A percentile compares a stretch with the other conserved stretches of the same genome.
Conservation (phyloP, 345 rosid species). For the Syzygium aqueum region DNA sequence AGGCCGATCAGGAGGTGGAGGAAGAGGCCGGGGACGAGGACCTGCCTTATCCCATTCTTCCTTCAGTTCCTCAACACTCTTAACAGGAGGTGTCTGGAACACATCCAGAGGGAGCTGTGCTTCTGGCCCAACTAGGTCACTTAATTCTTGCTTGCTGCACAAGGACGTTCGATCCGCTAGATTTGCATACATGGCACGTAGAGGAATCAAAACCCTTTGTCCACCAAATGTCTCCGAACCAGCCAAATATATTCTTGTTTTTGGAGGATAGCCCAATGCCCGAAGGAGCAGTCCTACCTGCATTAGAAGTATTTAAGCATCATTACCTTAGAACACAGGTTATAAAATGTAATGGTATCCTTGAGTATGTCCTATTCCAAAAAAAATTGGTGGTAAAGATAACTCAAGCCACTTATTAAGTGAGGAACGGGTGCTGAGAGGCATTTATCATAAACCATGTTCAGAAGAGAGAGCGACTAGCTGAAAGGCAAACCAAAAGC, state of each 20-base stretch:
- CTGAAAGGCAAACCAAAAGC: background rate
- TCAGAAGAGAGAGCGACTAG: background rate
- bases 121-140: conserved; percentile 81
- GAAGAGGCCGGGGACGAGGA: conserved; percentile 97
- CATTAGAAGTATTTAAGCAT: conserved; percentile 9
- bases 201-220: conserved; percentile 81
- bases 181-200: conserved; percentile 85
- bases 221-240: conserved; percentile 97
- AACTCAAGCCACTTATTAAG: background rate
- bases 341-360: background rate
- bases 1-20: conserved; percentile 97
- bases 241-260: conserved; percentile 78
- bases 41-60: conserved; percentile 93
- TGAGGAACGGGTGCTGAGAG: background rate
- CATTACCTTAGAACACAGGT: background rate
- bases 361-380: background rate
- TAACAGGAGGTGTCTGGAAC: conserved; percentile 32
- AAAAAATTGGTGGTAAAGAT: background rate
- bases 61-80: conserved; percentile 59
- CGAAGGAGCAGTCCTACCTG: conserved; percentile 94
- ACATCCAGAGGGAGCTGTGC: conserved; percentile 41
- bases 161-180: conserved; percentile 69
- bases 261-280: conserved; percentile 85
- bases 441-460: background rate
- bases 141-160: conserved; percentile 67